Base-by-base conservation (phyloP, 1,139 yeast genomes). In the Arxiozyma slooffiae region DNA sequence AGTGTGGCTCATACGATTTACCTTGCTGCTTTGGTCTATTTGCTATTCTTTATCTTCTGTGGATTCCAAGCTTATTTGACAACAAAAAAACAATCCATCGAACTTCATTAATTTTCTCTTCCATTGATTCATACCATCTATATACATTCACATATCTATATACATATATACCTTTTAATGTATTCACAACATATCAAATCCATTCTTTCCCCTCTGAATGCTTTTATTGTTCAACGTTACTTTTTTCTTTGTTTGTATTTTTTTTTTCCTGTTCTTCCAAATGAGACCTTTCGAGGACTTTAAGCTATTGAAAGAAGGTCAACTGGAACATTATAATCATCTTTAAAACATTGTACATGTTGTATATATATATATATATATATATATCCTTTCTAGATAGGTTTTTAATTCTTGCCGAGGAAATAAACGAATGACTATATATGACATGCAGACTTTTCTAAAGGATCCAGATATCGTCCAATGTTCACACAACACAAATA, bases 1-100 rank as follows among this genome's bases (percentile, higher is more conserved):
- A 76, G 80, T 20, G 97, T 90, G 44, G 96, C 97, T 38, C 78
- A 79, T 56, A 92, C 97, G 3, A 82, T 92, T 20, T 85, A 85
- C 68, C 83, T 90, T 46, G 97, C 97, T 23, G 97, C 90, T 7
- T 68, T 85, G 55, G 92, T 92, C 14, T 92, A 92, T 67, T 70
- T 82, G 52, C 76, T 74, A 44, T 88, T 89, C 74, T 83, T 90
- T 63, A 73, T 81, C 34, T 90, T 89, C 72, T 92, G 97, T 69
- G 97, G 97, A 3, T 80, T 81, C 60, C 97, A 92, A 68, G 80
- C 88, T 43, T 67, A 66, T 52, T 45, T 67, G 40, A 54, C 61
- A 48, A 58, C 59, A 39, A 64, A 58, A 51, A 60, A 59, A 49
- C 62, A 61, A 40, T 58, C 67, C 26, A 60, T 66, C 37, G 67